Evolutionary conservation across 148 eudicot genomes (phyloP).

Genomic region (Spergularia marina): DNA sequence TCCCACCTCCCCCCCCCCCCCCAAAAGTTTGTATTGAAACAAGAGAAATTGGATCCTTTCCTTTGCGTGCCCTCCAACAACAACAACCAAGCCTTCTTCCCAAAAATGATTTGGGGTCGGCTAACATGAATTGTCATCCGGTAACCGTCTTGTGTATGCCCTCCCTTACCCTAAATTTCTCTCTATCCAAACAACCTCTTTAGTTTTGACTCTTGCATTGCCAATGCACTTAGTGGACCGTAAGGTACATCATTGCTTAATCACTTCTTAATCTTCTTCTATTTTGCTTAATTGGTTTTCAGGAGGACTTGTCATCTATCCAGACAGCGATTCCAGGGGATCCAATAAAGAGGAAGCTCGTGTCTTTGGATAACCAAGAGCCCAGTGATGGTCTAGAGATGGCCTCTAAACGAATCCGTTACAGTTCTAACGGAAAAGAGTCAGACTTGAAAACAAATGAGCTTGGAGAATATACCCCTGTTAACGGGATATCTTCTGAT

Average conservation of each 20-base stretch:
- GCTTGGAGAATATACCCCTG: constrained; percentile 38
- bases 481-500: constrained; percentile 54
- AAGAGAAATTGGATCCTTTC: no score
- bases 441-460: constrained; percentile 34
- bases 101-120: no score
- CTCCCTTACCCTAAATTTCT: no score
- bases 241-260: background rate
- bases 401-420: constrained; percentile 57
- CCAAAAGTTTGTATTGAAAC: no score
- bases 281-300: background rate
- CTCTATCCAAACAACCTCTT: no score
- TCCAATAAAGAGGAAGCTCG: constrained; percentile 46
- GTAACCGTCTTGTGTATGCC: no score
- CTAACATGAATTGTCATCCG: no score
- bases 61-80: no score
- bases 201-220: background rate
- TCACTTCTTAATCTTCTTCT: background rate
- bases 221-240: background rate
- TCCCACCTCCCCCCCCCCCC: no score
- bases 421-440: constrained; percentile 41
- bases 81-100: no score
- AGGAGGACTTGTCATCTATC: constrained; percentile 24
- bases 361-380: constrained; percentile 48
- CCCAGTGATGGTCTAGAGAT: constrained; percentile 39
- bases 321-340: constrained; percentile 45